Conservation (phyloP, 2,329 filamentous ascomycete genomes). For the Fragosphaeria purpurea region DNA sequence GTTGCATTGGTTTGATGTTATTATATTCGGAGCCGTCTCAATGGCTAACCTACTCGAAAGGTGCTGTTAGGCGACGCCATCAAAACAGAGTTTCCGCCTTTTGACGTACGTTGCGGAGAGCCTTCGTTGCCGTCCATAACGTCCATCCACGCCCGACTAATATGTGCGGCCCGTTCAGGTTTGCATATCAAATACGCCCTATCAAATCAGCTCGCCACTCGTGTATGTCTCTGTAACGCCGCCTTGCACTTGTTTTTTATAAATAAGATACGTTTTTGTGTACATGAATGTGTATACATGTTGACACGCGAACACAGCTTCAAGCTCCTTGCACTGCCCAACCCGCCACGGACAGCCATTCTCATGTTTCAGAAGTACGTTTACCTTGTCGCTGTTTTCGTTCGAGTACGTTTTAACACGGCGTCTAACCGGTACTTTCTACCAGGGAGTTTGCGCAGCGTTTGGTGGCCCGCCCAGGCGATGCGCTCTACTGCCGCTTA, state of each 20-base stretch:
- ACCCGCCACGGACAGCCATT: conserved; percentile 64
- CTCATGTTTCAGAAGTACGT: conserved; percentile 59
- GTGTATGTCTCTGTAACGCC: conserved; percentile 30
- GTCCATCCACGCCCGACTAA: neutral
- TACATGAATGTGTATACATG: neutral
- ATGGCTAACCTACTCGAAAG: neutral
- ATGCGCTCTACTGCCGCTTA: conserved; percentile 82
- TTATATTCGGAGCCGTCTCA: too few relatives aligned
- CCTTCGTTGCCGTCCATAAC: neutral
- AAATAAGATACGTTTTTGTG: neutral
- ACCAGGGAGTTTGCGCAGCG: conserved; percentile 79
- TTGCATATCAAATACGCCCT: conserved; percentile 70
- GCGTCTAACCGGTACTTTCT: neutral
- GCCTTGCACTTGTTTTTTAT: too few relatives aligned
- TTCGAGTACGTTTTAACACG: too few relatives aligned
- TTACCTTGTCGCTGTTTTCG: neutral
- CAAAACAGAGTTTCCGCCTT: conserved; percentile 59
- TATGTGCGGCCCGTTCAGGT: conserved; percentile 43
- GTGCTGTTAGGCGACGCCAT: conserved; percentile 78
- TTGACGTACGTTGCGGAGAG: conserved; percentile 33
- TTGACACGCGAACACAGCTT: conserved; percentile 36
- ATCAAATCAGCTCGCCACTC: conserved; percentile 79
- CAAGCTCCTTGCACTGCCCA: conserved; percentile 67
- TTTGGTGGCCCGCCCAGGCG: conserved; percentile 77
- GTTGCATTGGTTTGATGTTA: too few relatives aligned